Conservation (phyloP, 2,329 filamentous ascomycete species). For the Chaetomium globosum region DNA sequence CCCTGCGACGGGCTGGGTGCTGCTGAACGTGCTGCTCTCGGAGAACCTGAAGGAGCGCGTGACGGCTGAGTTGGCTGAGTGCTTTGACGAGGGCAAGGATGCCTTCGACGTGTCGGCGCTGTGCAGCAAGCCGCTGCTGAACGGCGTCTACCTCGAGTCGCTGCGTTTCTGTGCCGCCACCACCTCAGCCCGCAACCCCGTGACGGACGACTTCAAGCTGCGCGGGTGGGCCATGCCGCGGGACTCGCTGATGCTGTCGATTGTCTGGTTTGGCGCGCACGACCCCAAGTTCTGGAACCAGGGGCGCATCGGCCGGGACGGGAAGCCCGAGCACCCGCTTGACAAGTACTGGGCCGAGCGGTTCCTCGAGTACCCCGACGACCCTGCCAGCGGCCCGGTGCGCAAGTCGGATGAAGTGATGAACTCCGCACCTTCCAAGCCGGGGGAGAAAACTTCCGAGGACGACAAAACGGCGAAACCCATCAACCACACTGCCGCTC, state of each 20-base stretch:
- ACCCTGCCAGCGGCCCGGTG: slow-evolving; percentile 38
- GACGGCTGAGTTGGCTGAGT: slow-evolving; percentile 23
- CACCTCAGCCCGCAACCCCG: slow-evolving; percentile 25
- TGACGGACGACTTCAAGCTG: slow-evolving; percentile 34
- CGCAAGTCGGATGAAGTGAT: slow-evolving; percentile 27
- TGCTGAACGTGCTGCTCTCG: slow-evolving; percentile 19
- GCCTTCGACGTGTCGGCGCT: slow-evolving; percentile 24
- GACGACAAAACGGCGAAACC: slow-evolving; percentile 29
- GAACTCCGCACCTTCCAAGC: slow-evolving; percentile 21
- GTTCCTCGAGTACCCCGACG: slow-evolving; percentile 41
- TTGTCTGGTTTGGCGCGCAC: slow-evolving; percentile 37
- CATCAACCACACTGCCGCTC: slow-evolving; percentile 20
- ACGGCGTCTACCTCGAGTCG: slow-evolving; percentile 27
- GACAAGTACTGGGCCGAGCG: slow-evolving; percentile 43
- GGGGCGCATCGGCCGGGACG: slow-evolving; percentile 28
- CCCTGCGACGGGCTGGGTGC: slow-evolving; percentile 27
- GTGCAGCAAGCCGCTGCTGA: slow-evolving; percentile 26
- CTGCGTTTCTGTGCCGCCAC: slow-evolving; percentile 28
- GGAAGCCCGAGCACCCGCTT: slow-evolving; percentile 36
- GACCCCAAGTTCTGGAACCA: slow-evolving; percentile 41
- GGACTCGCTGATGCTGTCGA: slow-evolving; percentile 36
- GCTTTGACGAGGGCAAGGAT: slow-evolving; percentile 12
- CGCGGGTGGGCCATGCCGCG: slow-evolving; percentile 39
- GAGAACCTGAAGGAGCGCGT: slow-evolving; percentile 23
- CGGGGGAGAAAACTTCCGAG: slow-evolving; percentile 17